Percentiles rank a stretch among this genome's conserved stretches.
These are phyloP conservation scores for Fusarium chaquense DNA, from an alignment of 2,329 filamentous ascomycete genomes.

Conservation along the genomic window DNA sequence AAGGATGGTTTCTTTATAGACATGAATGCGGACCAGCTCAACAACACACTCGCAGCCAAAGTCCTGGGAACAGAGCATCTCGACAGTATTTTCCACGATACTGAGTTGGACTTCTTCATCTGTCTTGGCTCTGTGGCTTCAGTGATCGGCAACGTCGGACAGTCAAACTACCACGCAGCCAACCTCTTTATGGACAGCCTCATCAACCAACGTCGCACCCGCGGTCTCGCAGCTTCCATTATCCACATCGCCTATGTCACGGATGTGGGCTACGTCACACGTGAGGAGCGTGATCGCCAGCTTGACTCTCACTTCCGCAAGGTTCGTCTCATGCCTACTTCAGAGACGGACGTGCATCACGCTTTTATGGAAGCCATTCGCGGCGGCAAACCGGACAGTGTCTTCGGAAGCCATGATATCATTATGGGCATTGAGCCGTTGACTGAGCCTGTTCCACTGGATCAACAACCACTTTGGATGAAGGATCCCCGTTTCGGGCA, in stretches of 20 bases:
- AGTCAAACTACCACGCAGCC: slow-evolving; percentile 54
- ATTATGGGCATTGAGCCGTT: slow-evolving; percentile 3
- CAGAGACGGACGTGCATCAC: slow-evolving; percentile 46
- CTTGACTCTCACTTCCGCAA: slow-evolving; percentile 40
- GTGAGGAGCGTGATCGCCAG: slow-evolving; percentile 10
- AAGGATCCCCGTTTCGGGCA: background rate
- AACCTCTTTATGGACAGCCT: slow-evolving; percentile 55
- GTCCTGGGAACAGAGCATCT: slow-evolving; percentile 52
- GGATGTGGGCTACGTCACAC: slow-evolving; percentile 12
- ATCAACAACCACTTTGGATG: slow-evolving; percentile 4
- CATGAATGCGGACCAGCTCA: slow-evolving; percentile 48
- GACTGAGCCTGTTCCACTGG: background rate
- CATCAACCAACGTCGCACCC: slow-evolving; percentile 41
- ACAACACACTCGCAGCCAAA: slow-evolving; percentile 52
- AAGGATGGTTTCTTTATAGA: slow-evolving; percentile 52
- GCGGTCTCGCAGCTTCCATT: slow-evolving; percentile 53
- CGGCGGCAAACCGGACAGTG: background rate
- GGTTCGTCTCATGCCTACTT: background rate
- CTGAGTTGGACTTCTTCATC: slow-evolving; percentile 57
- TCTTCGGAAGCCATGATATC: background rate
- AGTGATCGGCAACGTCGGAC: slow-evolving; percentile 54
- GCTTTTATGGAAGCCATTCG: slow-evolving; percentile 1
- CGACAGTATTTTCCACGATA: slow-evolving; percentile 49
- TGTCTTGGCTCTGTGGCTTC: slow-evolving; percentile 54
- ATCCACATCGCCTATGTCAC: slow-evolving; percentile 53